These are phyloP conservation scores for Hypoxylon sp. DNA, from an alignment of 2,329 filamentous ascomycete species.

Conservation along the genomic window DNA sequence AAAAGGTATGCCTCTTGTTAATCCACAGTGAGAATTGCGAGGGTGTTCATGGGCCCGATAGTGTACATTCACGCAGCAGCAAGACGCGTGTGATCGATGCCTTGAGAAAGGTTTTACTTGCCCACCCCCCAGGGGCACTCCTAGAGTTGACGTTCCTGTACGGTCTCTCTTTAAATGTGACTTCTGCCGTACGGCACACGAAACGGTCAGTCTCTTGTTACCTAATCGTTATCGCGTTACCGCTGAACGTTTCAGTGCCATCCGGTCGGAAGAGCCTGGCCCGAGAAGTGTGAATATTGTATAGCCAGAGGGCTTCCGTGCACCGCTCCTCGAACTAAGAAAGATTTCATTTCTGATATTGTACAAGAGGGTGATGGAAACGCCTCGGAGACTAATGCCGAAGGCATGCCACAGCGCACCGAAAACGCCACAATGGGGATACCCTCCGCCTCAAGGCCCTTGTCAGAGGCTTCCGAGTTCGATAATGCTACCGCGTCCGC, in stretches of 20 bases:
- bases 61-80: slow-evolving; percentile 23
- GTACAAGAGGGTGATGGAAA: neutral
- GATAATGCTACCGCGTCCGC: neutral
- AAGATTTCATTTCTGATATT: slow-evolving; percentile 7
- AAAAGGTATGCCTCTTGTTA: slow-evolving; percentile 7
- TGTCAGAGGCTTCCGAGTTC: neutral
- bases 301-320: slow-evolving; percentile 22
- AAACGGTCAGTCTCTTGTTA: slow-evolving; percentile 16
- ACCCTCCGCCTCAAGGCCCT: neutral
- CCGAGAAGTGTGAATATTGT: slow-evolving; percentile 30
- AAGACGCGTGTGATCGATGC: slow-evolving; percentile 28
- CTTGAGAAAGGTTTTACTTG: slow-evolving; percentile 23
- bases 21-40: neutral
- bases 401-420: neutral
- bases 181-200: slow-evolving; percentile 16
- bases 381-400: neutral
- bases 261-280: slow-evolving; percentile 26
- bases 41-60: slow-evolving; percentile 11
- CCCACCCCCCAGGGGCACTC: neutral
- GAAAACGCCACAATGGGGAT: neutral
- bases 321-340: slow-evolving; percentile 21
- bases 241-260: slow-evolving; percentile 27
- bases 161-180: slow-evolving; percentile 30
- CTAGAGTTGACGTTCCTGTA: neutral
- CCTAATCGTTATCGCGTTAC: neutral